A percentile compares a stretch with the other conserved stretches of the same genome.
phyloP scores from a whole-genome alignment of 2,329 filamentous ascomycete species.

The Zymoseptoria tritici region DNA sequence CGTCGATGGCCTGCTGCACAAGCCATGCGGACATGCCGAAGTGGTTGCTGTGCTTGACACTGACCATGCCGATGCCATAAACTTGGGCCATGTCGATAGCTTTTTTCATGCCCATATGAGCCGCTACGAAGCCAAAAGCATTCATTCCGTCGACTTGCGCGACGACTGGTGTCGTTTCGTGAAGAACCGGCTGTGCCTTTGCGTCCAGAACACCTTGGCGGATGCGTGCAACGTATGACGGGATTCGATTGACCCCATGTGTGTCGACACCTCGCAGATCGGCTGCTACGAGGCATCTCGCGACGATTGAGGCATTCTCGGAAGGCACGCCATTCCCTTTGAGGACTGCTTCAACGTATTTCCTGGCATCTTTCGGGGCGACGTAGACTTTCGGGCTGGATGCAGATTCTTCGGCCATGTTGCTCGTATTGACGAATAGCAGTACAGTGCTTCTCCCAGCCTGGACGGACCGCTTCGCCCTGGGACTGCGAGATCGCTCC shows the following conservation, averaged over 20 bases:
- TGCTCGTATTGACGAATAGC: background rate
- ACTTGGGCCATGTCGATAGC: constrained; percentile 59
- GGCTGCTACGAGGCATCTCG: constrained; percentile 62
- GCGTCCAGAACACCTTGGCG: constrained; percentile 61
- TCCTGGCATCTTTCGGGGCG: constrained; percentile 25
- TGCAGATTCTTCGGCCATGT: constrained; percentile 13
- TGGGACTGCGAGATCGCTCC: background rate
- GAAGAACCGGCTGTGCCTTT: constrained; percentile 50
- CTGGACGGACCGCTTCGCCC: background rate
- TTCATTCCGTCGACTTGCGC: constrained; percentile 62
- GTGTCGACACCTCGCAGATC: constrained; percentile 74
- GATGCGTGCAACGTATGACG: constrained; percentile 68
- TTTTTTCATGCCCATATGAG: constrained; percentile 56
- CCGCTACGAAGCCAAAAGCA: constrained; percentile 67
- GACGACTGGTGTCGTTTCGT: constrained; percentile 61
- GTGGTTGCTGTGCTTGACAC: constrained; percentile 70
- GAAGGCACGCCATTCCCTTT: constrained; percentile 53
- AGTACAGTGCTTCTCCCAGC: background rate
- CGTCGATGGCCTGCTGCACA: constrained; percentile 68
- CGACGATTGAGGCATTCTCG: constrained; percentile 54
- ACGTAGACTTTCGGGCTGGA: constrained; percentile 15
- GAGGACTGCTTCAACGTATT: constrained; percentile 50
- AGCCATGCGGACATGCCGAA: constrained; percentile 80
- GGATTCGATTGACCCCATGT: constrained; percentile 70
- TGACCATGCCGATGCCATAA: constrained; percentile 68